phyloP scores from a whole-genome alignment of 345 rosid species.

The Psidium guajava region DNA sequence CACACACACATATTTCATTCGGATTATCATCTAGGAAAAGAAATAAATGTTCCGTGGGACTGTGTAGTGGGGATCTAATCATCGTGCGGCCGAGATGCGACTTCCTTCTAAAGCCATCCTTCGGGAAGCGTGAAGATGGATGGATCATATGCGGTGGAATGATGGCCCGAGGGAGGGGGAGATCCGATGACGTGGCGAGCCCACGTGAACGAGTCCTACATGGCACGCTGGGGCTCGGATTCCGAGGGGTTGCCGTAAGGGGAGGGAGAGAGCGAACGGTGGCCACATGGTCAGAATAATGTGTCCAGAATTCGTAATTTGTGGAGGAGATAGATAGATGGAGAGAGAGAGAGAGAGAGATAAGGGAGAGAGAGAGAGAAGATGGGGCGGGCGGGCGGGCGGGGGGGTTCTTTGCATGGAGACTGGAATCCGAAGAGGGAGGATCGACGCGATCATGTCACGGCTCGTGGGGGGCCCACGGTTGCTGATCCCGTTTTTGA shows the following conservation, averaged over 20 bases:
- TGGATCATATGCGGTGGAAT: background rate
- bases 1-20: no score
- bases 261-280: background rate
- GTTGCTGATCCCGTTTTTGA: background rate
- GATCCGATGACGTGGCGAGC: background rate
- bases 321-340: background rate
- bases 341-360: background rate
- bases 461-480: background rate
- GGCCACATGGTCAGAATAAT: background rate
- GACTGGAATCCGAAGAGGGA: background rate
- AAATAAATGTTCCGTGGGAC: no score
- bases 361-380: background rate
- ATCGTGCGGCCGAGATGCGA: background rate
- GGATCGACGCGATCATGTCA: background rate
- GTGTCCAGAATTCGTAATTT: background rate
- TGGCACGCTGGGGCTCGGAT: background rate
- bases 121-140: background rate
- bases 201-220: conserved; percentile 1
- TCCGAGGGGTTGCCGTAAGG: background rate
- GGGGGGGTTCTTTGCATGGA: background rate
- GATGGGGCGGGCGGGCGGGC: background rate
- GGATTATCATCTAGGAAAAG: no score
- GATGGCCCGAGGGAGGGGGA: background rate
- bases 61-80: no score
- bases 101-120: background rate